Evolutionary conservation across 768 basidiomycete genomes (phyloP).

Genomic region (Cystobasidium ongulense): DNA sequence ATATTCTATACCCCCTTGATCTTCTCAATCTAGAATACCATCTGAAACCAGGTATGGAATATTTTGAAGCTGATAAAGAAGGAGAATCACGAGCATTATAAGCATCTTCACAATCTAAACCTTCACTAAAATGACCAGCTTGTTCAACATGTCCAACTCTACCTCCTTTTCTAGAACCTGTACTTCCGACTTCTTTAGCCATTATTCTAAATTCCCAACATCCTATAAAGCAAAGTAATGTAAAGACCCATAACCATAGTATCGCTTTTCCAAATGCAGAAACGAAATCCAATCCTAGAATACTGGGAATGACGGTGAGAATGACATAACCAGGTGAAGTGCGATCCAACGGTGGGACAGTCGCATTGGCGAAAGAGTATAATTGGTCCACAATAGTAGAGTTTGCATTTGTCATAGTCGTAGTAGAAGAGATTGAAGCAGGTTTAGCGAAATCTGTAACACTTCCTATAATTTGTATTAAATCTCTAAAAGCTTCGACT

Average conservation of each 20-base stretch:
- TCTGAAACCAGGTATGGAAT: background rate
- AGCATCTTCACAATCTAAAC: conserved; percentile 36
- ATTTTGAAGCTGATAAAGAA: background rate
- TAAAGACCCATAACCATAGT: conserved; percentile 56
- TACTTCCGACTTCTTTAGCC: conserved; percentile 44
- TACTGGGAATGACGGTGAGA: conserved; percentile 54
- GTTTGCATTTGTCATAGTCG: background rate
- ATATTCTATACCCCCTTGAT: conserved; percentile 53
- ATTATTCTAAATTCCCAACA: conserved; percentile 56
- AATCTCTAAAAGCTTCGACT: conserved; percentile 37
- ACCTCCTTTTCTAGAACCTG: background rate
- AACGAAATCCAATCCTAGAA: conserved; percentile 66
- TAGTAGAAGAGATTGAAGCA: background rate
- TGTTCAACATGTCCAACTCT: conserved; percentile 15
- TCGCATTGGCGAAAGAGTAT: background rate
- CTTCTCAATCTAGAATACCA: conserved; percentile 37
- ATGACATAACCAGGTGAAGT: conserved; percentile 17
- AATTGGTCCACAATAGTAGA: background rate
- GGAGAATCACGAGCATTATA: background rate
- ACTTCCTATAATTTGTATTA: conserved; percentile 36
- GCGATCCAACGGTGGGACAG: background rate
- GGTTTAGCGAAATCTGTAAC: conserved; percentile 9
- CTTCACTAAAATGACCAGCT: conserved; percentile 38
- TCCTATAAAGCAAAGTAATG: conserved; percentile 52
- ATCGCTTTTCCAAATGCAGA: conserved; percentile 57